Percentiles rank a stretch among this genome's conserved stretches.
Conservation (phyloP, 768 basidiomycete genomes). For the Udeniomyces megalosporus region DNA sequence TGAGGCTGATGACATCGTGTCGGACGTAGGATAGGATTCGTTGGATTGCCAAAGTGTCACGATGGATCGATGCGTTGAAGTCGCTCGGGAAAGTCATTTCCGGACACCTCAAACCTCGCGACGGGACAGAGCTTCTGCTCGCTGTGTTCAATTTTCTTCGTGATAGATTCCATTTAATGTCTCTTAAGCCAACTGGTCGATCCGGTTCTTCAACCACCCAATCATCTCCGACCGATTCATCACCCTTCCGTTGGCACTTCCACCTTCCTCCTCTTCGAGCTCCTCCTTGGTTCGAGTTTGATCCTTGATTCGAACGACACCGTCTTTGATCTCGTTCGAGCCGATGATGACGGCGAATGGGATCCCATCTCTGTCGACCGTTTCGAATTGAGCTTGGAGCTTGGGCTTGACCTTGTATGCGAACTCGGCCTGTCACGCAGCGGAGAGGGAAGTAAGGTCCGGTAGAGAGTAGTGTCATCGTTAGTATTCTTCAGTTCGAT, state of each 20-base stretch:
- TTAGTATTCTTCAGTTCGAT: no score
- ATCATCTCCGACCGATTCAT: conserved; percentile 49
- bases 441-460: neutral
- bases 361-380: conserved; percentile 76
- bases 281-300: conserved; percentile 46
- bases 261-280: conserved; percentile 35
- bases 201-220: conserved; percentile 38
- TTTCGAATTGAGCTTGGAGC: conserved; percentile 59
- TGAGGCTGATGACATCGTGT: no score
- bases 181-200: conserved; percentile 5
- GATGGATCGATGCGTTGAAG: no score
- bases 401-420: conserved; percentile 87
- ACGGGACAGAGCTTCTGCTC: no score
- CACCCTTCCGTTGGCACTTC: conserved; percentile 32
- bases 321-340: conserved; percentile 63
- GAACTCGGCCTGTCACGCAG: conserved; percentile 59
- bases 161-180: no score
- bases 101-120: no score
- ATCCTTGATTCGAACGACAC: conserved; percentile 78
- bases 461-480: no score
- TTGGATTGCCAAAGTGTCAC: no score
- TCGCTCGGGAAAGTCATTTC: no score
- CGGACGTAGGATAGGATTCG: no score
- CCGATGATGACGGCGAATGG: conserved; percentile 91
- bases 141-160: no score